Percentiles rank a stretch among this genome's conserved stretches.
Evolutionary conservation across 179 eudicot genomes (phyloP).

Genomic region (Spergularia azorica): DNA sequence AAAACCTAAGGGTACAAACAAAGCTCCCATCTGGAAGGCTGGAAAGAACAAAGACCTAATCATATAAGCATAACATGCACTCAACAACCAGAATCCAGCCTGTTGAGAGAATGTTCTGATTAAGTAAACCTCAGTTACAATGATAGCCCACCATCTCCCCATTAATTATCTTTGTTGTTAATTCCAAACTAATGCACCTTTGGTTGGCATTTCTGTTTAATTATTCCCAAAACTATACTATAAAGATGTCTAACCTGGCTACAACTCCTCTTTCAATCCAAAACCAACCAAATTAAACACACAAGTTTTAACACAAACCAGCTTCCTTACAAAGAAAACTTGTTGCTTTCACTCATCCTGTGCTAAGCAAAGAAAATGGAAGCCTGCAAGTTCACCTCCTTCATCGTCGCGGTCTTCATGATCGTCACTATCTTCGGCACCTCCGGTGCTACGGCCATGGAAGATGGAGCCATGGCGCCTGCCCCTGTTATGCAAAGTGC

Average conservation of each 20-base stretch:
- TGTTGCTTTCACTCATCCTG: not conserved
- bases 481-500: constrained; percentile 39
- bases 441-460: constrained; percentile 9
- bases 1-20: not conserved
- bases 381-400: constrained; percentile 23
- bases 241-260: constrained; percentile 5
- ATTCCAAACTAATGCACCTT: constrained; percentile 11
- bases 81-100: constrained; percentile 21
- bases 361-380: constrained; percentile 20
- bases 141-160: constrained; percentile 19
- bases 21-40: constrained; percentile 19
- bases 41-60: constrained; percentile 17
- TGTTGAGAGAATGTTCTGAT: constrained; percentile 10
- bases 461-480: constrained; percentile 31
- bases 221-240: constrained; percentile 14
- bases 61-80: constrained; percentile 23
- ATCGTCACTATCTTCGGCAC: constrained; percentile 16
- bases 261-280: not conserved
- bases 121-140: constrained; percentile 14
- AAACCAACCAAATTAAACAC: not conserved
- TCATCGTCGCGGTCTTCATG: constrained; percentile 20
- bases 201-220: constrained; percentile 24
- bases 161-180: constrained; percentile 30
- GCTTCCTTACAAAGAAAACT: not conserved
- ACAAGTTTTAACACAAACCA: not conserved